Evolutionary conservation across 1,284 basidiomycete species (phyloP), one percentile per base, ranked within the genome.

Genomic region (Papiliotrema flavescens): DNA sequence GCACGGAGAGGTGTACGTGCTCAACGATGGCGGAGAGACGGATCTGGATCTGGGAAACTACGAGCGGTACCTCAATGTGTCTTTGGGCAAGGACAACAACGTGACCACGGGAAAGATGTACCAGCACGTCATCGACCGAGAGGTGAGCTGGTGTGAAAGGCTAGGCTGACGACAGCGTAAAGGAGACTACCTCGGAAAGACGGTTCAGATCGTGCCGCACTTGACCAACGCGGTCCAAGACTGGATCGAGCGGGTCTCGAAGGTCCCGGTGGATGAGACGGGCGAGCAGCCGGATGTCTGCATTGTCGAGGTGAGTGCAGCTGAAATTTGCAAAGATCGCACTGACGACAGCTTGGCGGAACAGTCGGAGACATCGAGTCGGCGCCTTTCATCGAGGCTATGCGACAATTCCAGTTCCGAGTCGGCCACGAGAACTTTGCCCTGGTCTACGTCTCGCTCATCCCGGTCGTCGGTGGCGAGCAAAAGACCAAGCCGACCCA

Each of bases 401-500:
- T 99, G 89, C 87, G 95, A 36, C 95, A 98, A 78, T 99, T 99
- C 82, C 92, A 98, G 76, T 98, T 98, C 82, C 87, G 96, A 54
- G 95, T 98, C 26, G 95, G 95, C 22, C 85, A 90, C 69, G 90
- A 94, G 58, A 98, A 98, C 79, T 98, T 98, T 77, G 95, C 95
- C 1, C 84, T 98, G 51, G 89, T 98, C 61, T 95, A 98, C 69
- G 95, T 99, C 56, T 94, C 90, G n/a, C 85, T 99, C 37, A 93
- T 98, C 7, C 95, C 95, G 17, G 90, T 97, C 65, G 90, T 99
- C 80, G 91, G 96, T 55, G 95, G 96, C 53, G 95, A 99, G 76
- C 95, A 98, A 71, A 99, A 99, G 79, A 99, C 95, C 8, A 98
- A 98, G 76, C 95, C 95, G 2, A 99, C 95, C 0, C 95, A 98